These are phyloP conservation scores for Chamaenerion angustifolium DNA, from an alignment of 345 rosid genomes.

Conservation along the genomic window DNA sequence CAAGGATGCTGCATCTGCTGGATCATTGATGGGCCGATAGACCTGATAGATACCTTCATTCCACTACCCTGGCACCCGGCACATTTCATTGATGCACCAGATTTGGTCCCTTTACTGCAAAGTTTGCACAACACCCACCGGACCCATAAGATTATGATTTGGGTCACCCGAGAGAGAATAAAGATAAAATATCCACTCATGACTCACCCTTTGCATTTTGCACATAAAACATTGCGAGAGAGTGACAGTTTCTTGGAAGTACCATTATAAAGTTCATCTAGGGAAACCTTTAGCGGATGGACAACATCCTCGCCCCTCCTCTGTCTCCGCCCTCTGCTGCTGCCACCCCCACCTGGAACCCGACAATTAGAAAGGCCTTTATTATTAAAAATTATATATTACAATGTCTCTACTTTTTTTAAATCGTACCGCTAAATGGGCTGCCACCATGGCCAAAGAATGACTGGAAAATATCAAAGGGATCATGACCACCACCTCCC, in stretches of 20 bases:
- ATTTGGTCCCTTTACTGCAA: conserved; percentile 60
- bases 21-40: conserved; percentile 60
- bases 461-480: conserved; percentile 62
- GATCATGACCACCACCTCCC: conserved; percentile 53
- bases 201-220: conserved; percentile 84
- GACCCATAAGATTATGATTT: not conserved
- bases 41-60: conserved; percentile 60
- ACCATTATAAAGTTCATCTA: conserved; percentile 77
- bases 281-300: conserved; percentile 73
- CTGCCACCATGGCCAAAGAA: conserved; percentile 50
- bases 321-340: conserved; percentile 67
- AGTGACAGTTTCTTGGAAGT: conserved; percentile 74
- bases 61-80: conserved; percentile 67
- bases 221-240: conserved; percentile 57
- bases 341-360: conserved; percentile 37
- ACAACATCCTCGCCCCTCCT: conserved; percentile 85
- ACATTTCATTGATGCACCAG: conserved; percentile 59
- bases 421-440: conserved; percentile 43
- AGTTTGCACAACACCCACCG: not conserved
- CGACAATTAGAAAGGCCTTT: not conserved
- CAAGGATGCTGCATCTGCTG: conserved; percentile 11
- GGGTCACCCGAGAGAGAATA: not conserved
- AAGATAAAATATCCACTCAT: conserved; percentile 7
- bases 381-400: not conserved
- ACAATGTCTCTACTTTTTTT: not conserved